A percentile compares a stretch with the other conserved stretches of the same genome.
Conservation (phyloP, 1,139 yeast species). For the Candida sp. region DNA sequence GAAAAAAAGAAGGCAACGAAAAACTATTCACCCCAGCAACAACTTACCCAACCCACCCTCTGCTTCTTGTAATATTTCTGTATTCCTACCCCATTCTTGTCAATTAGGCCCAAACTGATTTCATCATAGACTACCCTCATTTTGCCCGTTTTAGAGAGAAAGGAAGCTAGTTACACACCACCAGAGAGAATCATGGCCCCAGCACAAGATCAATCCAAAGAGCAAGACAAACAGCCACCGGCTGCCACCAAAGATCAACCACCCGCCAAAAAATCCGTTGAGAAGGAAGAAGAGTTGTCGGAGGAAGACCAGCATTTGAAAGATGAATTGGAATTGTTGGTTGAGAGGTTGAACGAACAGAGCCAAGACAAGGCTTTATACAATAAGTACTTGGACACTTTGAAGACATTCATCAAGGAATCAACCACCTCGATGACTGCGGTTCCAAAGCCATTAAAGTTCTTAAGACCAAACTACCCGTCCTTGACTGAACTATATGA, state of each 20-base stretch:
- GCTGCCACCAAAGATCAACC: constrained; percentile 15
- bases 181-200: constrained; percentile 21
- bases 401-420: constrained; percentile 83
- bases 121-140: not conserved
- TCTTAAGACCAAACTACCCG: constrained; percentile 87
- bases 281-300: constrained; percentile 77
- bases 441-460: constrained; percentile 97
- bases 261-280: constrained; percentile 14
- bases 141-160: not conserved
- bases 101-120: not conserved
- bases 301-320: constrained; percentile 95
- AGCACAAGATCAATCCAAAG: constrained; percentile 21
- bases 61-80: not conserved
- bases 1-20: not conserved
- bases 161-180: not conserved
- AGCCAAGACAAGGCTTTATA: constrained; percentile 52
- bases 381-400: constrained; percentile 60
- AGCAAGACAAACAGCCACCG: constrained; percentile 6
- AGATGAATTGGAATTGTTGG: constrained; percentile 85
- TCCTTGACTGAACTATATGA: constrained; percentile 66
- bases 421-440: constrained; percentile 99
- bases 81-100: not conserved
- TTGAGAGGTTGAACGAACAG: constrained; percentile 66
- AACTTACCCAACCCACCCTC: not conserved
- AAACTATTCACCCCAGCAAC: not conserved